Evolutionary conservation across 83 land plant genomes (phyloP).

Genomic region (Thuja plicata): DNA sequence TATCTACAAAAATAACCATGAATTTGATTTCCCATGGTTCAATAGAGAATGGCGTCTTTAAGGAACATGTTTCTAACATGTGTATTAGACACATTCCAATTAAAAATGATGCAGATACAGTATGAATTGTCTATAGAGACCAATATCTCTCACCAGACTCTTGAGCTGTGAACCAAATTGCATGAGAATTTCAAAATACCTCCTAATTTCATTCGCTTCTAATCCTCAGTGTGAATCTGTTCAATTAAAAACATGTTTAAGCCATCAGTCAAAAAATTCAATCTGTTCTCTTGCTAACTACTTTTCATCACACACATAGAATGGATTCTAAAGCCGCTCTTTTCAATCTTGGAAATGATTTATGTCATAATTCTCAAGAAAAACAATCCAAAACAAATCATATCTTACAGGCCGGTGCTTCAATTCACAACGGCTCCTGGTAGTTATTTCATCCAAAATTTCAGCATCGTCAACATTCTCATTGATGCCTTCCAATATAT

Average conservation of each 20-base stretch:
- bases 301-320: background rate
- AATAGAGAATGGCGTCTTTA: background rate
- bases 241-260: background rate
- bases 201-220: background rate
- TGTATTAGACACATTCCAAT: background rate
- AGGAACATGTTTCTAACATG: background rate
- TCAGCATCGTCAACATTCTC: conserved; percentile 38
- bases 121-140: background rate
- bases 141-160: background rate
- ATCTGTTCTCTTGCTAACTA: background rate
- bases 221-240: background rate
- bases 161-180: background rate
- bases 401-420: conserved; percentile 38
- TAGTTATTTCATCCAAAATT: conserved; percentile 63
- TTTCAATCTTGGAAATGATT: background rate
- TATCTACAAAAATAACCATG: no score
- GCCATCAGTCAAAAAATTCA: background rate
- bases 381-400: background rate
- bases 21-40: background rate
- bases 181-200: background rate
- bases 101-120: background rate
- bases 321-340: background rate
- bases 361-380: background rate
- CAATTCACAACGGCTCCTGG: conserved; percentile 52
- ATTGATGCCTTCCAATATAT: background rate